These are phyloP conservation scores for Cyathus striatus DNA, from an alignment of 768 basidiomycete genomes.

Conservation along the genomic window DNA sequence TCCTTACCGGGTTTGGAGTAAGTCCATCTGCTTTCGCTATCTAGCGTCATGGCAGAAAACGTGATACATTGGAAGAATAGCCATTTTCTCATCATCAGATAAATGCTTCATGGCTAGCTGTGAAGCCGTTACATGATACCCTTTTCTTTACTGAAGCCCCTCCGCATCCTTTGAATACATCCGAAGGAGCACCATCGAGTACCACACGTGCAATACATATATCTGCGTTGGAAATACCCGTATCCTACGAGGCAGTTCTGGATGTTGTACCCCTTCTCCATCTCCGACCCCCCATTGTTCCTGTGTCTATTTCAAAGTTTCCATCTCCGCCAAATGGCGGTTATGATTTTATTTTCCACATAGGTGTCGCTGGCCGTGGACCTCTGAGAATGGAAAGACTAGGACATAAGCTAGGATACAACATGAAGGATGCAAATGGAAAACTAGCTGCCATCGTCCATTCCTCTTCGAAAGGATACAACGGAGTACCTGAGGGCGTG, in stretches of 20 bases:
- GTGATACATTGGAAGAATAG: slow-evolving; percentile 23
- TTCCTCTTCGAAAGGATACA: slow-evolving; percentile 35
- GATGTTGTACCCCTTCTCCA: slow-evolving; percentile 53
- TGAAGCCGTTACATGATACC: slow-evolving; percentile 54
- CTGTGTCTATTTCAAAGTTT: slow-evolving; percentile 23
- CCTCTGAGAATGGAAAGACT: slow-evolving; percentile 57
- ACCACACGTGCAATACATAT: slow-evolving; percentile 48
- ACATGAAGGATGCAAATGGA: slow-evolving; percentile 60
- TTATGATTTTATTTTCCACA: slow-evolving; percentile 68
- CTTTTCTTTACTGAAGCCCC: slow-evolving; percentile 36
- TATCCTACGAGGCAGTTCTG: slow-evolving; percentile 54
- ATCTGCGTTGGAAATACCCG: slow-evolving; percentile 52
- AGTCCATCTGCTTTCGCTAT: slow-evolving; percentile 9
- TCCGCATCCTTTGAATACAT: slow-evolving; percentile 16
- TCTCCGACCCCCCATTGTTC: slow-evolving; percentile 50
- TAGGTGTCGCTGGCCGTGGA: slow-evolving; percentile 64
- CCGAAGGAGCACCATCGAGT: slow-evolving; percentile 12
- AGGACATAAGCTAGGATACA: slow-evolving; percentile 66
- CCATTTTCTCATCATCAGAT: slow-evolving; percentile 50
- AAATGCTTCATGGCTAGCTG: slow-evolving; percentile 74
- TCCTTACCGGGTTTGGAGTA: slow-evolving; percentile 34
- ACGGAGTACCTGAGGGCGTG: slow-evolving; percentile 29
- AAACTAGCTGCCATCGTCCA: slow-evolving; percentile 49
- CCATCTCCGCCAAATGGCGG: slow-evolving; percentile 40
- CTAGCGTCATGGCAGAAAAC: background rate